A percentile compares a stretch with the other conserved stretches of the same genome.
Conservation (phyloP, 108 stramenopile genomes). For the Cylindrotheca closterium region DNA sequence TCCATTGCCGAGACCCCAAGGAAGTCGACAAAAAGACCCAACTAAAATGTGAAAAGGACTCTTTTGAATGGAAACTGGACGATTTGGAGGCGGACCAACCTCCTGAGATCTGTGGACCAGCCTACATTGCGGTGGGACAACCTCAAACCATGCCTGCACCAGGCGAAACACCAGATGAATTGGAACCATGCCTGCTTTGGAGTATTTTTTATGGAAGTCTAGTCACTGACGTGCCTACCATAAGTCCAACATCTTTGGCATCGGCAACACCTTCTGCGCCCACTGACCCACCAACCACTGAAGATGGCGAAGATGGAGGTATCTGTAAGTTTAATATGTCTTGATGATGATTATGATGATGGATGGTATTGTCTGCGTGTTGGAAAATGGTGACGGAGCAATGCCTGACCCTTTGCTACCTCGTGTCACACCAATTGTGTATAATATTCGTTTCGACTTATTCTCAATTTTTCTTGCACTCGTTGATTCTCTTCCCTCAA, state of each 20-base stretch:
- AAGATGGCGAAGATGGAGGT: not conserved
- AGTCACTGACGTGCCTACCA: not conserved
- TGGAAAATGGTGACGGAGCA: no score
- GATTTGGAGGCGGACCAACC: slow-evolving; percentile 5
- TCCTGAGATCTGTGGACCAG: slow-evolving; percentile 7
- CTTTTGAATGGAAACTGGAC: slow-evolving; percentile 18
- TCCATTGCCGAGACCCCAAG: slow-evolving; percentile 16
- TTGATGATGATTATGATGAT: no score
- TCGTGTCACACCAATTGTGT: no score
- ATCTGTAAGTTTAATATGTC: no score
- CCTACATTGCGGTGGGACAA: not conserved
- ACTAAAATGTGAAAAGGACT: slow-evolving; percentile 4
- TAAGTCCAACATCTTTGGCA: not conserved
- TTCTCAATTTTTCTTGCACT: no score
- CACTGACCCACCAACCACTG: not conserved
- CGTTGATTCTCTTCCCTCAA: no score
- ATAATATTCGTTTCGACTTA: no score
- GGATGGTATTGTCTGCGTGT: no score
- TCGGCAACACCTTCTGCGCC: not conserved
- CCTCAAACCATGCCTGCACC: not conserved
- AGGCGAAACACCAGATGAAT: slow-evolving; percentile 9
- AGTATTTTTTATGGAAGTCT: slow-evolving; percentile 27
- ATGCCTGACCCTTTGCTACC: no score
- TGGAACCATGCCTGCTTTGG: slow-evolving; percentile 42
- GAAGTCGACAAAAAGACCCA: not conserved